Evolutionary conservation across 139 green algal species (phyloP).

Genomic region (Closterium sp.): DNA sequence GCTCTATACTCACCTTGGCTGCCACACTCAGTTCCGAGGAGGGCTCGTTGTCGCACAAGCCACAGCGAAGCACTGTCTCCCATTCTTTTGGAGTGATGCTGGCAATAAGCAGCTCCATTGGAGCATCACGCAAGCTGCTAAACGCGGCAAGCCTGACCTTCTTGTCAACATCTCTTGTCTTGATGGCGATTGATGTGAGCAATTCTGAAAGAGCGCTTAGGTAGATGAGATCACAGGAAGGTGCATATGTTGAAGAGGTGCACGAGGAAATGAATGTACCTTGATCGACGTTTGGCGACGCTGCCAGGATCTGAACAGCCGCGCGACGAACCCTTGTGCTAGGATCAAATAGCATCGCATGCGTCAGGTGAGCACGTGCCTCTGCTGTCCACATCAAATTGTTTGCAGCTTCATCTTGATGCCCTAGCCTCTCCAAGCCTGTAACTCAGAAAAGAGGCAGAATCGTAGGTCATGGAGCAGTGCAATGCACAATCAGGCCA

Average conservation of each 20-base stretch:
- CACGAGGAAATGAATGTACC: not conserved
- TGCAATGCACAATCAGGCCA: not conserved
- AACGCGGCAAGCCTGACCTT: not conserved
- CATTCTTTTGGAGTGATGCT: not conserved
- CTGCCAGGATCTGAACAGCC: not conserved
- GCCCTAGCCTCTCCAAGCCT: not conserved
- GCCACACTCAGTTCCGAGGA: not conserved
- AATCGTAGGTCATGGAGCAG: not conserved
- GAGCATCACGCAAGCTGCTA: not conserved
- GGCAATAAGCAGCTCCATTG: not conserved
- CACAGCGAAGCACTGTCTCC: not conserved
- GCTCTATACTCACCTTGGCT: not conserved
- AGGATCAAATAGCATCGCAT: not conserved
- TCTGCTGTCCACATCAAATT: not conserved
- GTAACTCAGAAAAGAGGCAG: not conserved
- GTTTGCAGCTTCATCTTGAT: not conserved
- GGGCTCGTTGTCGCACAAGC: not conserved
- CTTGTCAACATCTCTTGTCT: not conserved
- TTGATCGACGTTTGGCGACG: not conserved
- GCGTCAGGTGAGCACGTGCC: not conserved
- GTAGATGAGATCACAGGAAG: too few relatives aligned
- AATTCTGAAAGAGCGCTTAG: too few relatives aligned
- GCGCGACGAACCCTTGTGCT: not conserved
- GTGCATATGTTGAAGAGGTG: not conserved
- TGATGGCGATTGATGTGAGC: not conserved